Evolutionary conservation across 2,329 filamentous ascomycete genomes (phyloP).

Genomic region (Fusarium sarcochroum): DNA sequence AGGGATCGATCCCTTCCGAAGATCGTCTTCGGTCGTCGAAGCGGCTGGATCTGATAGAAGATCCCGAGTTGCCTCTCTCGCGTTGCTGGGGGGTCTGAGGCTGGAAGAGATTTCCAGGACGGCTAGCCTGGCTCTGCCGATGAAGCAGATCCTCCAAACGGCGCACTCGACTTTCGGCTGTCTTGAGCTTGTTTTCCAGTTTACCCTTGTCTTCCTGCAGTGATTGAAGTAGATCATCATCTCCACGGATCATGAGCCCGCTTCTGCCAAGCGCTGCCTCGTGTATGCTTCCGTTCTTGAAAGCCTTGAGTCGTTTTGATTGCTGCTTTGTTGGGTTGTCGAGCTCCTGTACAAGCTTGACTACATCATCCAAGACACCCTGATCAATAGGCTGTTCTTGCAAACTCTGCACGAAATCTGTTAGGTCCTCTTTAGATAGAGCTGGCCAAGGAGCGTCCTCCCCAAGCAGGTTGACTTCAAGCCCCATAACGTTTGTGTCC

Average conservation of each 20-base stretch:
- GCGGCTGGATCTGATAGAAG: slow-evolving; percentile 62
- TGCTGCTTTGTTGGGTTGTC: slow-evolving; percentile 88
- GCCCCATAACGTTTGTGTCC: slow-evolving; percentile 78
- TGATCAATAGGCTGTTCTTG: slow-evolving; percentile 75
- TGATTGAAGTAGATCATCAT: slow-evolving; percentile 82
- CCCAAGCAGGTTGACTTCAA: slow-evolving; percentile 88
- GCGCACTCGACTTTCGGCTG: slow-evolving; percentile 90
- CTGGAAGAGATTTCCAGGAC: slow-evolving; percentile 70
- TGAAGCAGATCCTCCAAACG: slow-evolving; percentile 94
- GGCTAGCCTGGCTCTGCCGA: slow-evolving; percentile 76
- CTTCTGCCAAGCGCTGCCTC: slow-evolving; percentile 91
- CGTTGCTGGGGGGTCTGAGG: slow-evolving; percentile 61
- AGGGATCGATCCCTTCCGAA: slow-evolving; percentile 62
- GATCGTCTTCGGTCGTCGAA: slow-evolving; percentile 62
- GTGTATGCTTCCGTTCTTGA: slow-evolving; percentile 96
- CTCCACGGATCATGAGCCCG: slow-evolving; percentile 86
- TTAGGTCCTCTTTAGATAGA: slow-evolving; percentile 81
- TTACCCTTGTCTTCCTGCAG: slow-evolving; percentile 87
- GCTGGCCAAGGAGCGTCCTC: slow-evolving; percentile 85
- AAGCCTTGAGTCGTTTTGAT: slow-evolving; percentile 87
- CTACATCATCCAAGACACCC: slow-evolving; percentile 77
- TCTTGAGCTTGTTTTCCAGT: slow-evolving; percentile 80
- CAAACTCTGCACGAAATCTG: slow-evolving; percentile 78
- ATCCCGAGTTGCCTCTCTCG: slow-evolving; percentile 64
- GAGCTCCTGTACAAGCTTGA: slow-evolving; percentile 83